Evolutionary conservation across 768 basidiomycete genomes (phyloP), one percentile per base, ranked within the genome.

Genomic region (Lactarius evosmus): DNA sequence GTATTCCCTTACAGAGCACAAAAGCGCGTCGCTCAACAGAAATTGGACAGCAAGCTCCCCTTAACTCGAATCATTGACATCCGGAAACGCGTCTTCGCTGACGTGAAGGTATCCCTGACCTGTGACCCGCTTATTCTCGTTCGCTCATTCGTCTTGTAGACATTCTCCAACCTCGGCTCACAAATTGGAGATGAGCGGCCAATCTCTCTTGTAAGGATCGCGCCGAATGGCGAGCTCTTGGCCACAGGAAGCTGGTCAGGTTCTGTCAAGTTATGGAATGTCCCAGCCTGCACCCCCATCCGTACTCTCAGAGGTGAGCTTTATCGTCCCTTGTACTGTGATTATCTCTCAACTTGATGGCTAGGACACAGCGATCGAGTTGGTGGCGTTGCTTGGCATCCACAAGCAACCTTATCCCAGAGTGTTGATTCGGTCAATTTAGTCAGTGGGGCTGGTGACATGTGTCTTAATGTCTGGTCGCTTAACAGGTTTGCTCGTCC

Each of bases 361-460:
- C 7, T 67, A 93, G 93, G 92, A 7, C 95, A 98, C 70, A 83
- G 80, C 40, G 96, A 98, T 71, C 87, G 90, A 57, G 87, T 98
- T 32, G 94, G 97, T 56, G 97, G 97, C 22, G 88, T 98, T 51
- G 95, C 95, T 41, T 99, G 97, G 97, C 95, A 99, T 78, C 97
- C 97, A 1, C 79, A 87, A 70, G 95, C 96, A 19, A 97, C 95
- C 0, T 71, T 95, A 16, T 74, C 87, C 55, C 85, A 88, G 73
- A 73, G 79, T 59, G 75, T 83, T 72, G 78, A 84, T 66, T 58
- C 80, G 1, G 88, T 92, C 16, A 98, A 97, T 73, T 80, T 99
- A 56, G 95, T 85, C 3, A 96, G 93, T 65, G 93, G 95, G 41
- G 96, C 89, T 6, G 95, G 89, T 16, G 97, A 99, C 73, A 85